These are phyloP conservation scores for Chlamydomonas urium DNA, from an alignment of 139 green algal genomes.

Conservation along the genomic window DNA sequence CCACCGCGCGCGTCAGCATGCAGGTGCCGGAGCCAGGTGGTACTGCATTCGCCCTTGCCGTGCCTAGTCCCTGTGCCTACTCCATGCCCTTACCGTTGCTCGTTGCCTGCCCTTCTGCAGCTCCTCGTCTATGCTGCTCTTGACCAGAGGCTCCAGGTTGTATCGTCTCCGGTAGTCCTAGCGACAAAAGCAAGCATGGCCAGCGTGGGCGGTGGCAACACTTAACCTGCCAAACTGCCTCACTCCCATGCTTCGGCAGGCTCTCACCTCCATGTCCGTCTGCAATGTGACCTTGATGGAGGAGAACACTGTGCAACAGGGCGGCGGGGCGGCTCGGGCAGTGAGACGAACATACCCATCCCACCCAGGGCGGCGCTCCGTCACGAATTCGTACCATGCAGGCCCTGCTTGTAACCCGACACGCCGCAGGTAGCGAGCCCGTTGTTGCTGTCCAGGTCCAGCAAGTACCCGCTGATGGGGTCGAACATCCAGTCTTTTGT, in stretches of 20 bases:
- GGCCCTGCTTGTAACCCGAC: slow-evolving; percentile 39
- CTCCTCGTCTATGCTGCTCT: slow-evolving; percentile 49
- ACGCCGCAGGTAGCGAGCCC: slow-evolving; percentile 36
- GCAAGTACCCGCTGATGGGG: slow-evolving; percentile 30
- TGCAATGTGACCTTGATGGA: slow-evolving; percentile 24
- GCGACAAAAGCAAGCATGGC: too few species aligned
- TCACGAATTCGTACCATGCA: slow-evolving; percentile 46
- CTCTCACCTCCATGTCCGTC: slow-evolving; percentile 34
- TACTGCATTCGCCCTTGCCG: too few species aligned
- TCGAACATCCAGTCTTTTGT: slow-evolving; percentile 53
- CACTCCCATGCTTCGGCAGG: too few species aligned
- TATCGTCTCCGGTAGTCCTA: slow-evolving; percentile 64
- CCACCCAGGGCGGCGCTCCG: too few species aligned
- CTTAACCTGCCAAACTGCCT: too few species aligned
- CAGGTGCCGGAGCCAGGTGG: too few species aligned
- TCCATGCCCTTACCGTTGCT: background rate
- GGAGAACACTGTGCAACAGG: slow-evolving; percentile 20
- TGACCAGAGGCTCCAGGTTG: slow-evolving; percentile 73
- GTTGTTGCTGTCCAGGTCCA: slow-evolving; percentile 38
- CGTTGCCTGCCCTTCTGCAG: slow-evolving; percentile 26
- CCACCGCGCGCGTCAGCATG: too few species aligned
- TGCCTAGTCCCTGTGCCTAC: background rate
- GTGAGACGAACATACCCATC: too few species aligned
- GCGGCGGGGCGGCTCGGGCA: background rate
- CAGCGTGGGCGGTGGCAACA: too few species aligned